Base-by-base conservation (phyloP, 2,329 filamentous ascomycete genomes). In the Penicillium sp. region DNA sequence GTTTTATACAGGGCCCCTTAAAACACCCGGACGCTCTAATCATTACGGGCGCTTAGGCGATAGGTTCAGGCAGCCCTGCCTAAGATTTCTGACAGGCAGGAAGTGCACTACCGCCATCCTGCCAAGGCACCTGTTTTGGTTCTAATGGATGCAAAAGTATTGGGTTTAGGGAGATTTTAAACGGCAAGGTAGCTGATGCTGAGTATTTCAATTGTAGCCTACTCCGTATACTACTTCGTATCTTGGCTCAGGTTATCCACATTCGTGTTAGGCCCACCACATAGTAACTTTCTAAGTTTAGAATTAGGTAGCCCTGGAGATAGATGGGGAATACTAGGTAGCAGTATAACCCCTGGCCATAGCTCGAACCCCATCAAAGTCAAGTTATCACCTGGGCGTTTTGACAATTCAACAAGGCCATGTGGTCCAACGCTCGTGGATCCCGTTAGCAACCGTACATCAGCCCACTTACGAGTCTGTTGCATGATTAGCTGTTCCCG, bases 401-500 rank as follows among this genome's bases (percentile, higher is more conserved):
- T 19, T 31, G 27, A 33, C 15, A 29, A n/a, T 15, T 13, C 8
- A 8, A 35, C 3, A 17, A 31, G 35, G 15, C 42, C 43, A 43
- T 54, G 50, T 53, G 55, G 50, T 37, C 17, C 3, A 40, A 10
- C 6, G 6, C 25, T 46, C 35, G 17, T 46, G 25, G 47, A 25
- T n/a, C 23, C 29, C 29, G 46, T 19, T 41, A 27, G 21, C 9
- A 41, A 4, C 25, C 27, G 42, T 35, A 35, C 21, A 41, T 41
- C 40, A 27, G 17, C 19, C 54, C 47, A 51, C 15, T 45, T 53
- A 7, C 25, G 13, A 29, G 21, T 43, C 13, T n/a, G 21, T 48
- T 48, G 37, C 49, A 53, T 57, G 54, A 57, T 56, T 10, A 13
- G 17, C 25, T 19, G 33, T 53, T 21, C 29, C 35, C 54, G 27